Conservation (phyloP, 352 stramenopile genomes). For the Saprolegnia diclina region DNA sequence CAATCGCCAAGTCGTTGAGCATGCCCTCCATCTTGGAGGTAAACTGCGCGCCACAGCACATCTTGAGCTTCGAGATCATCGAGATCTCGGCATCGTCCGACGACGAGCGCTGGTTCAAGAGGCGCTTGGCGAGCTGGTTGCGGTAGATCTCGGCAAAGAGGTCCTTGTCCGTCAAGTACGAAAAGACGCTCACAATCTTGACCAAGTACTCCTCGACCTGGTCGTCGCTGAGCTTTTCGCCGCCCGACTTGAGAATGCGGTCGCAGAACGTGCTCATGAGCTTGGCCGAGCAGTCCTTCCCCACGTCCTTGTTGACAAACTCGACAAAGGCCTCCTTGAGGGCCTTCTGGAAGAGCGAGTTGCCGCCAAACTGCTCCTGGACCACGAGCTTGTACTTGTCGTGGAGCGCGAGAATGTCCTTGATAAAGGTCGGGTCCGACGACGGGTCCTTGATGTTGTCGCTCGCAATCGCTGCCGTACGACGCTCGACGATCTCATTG, state of each 20-base stretch:
- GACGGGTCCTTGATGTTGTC: constrained; percentile 89
- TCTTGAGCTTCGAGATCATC: constrained; percentile 99
- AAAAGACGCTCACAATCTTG: constrained; percentile 98
- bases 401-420: constrained; percentile 95
- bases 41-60: constrained; percentile 98
- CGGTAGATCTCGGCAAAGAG: constrained; percentile 98
- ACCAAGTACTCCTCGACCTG: constrained; percentile 96
- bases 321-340: constrained; percentile 99
- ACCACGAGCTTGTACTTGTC: constrained; percentile 98
- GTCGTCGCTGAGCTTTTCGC: constrained; percentile 96
- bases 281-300: constrained; percentile 95
- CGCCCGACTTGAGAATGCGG: constrained; percentile 97
- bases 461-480: constrained; percentile 81
- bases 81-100: constrained; percentile 96
- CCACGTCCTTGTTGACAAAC: constrained; percentile 99
- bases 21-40: constrained; percentile 99
- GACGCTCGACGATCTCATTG: constrained; percentile 85
- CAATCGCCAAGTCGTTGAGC: constrained; percentile 98
- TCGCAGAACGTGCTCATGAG: constrained; percentile 99
- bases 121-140: constrained; percentile 97
- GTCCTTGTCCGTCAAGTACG: constrained; percentile 99
- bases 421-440: constrained; percentile 96
- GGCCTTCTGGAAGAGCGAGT: constrained; percentile 98
- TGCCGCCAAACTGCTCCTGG: constrained; percentile 94
- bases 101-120: constrained; percentile 97